Base-by-base conservation (phyloP, 2,329 filamentous ascomycete genomes). In the Botrytis tulipae region DNA sequence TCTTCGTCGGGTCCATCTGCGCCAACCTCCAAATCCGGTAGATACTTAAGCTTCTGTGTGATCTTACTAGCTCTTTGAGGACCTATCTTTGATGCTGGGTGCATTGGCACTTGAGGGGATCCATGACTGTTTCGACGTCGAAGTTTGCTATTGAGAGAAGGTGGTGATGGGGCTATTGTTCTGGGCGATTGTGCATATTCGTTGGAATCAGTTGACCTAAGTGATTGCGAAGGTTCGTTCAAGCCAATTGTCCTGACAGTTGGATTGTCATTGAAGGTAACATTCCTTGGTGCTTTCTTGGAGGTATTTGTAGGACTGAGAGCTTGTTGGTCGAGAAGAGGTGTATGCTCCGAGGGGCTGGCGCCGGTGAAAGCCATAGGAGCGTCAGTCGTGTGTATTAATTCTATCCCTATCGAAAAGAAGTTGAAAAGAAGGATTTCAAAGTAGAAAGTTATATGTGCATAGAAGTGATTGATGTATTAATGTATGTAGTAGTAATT, bases 51-150 rank as follows among this genome's bases (percentile, higher is more conserved):
- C 84, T 99, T 99, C 85, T 98, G 94, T 2, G 94, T 94, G 76
- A 93, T 98, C 83, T 97, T 97, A 37, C 95, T 97, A 73, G 94
- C 98, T 82, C 96, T 87, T 82, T 99, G 96, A 0, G 96, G 95
- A 3, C 96, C 96, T 74, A 98, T 94, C 84, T 98, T 98, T 70
- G 88, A 83, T 3, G 81, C 75, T 46, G 79, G 80, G 51, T 83
- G 78, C 40, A 80, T 78, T 54, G 73, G 69, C 6, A 67, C 65
- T 14, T 82, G 77, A 72, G 82, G 82, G 51, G 83, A 81, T 71
- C 93, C 91, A 79, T 94, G 91, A 82, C 93, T 97, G 80, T 97
- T 96, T 76, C 95, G 89, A 79, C 95, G 87, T 72, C 93, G 91
- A 65, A 98, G 86, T 83, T 95, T 97, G 87, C 87, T 95, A 83